Conservation (phyloP, 2,329 filamentous ascomycete species). For the Trichocomaceae sp. region DNA sequence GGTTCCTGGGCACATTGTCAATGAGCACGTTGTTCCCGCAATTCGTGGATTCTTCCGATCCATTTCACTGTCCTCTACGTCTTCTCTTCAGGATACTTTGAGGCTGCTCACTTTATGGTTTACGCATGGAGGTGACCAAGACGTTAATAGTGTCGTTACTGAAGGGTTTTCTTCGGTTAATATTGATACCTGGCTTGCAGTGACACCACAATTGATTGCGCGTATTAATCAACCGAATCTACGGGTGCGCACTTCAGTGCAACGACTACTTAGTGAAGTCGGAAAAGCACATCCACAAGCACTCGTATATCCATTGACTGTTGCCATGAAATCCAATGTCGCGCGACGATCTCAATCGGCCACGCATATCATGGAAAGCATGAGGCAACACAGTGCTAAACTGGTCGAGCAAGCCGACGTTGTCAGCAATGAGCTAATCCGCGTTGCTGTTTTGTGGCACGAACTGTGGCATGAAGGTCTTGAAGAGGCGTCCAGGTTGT, state of each 20-base stretch:
- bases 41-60: constrained; percentile 97
- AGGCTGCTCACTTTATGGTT: constrained; percentile 94
- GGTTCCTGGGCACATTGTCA: constrained; percentile 61
- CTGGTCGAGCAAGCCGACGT: constrained; percentile 92
- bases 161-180: constrained; percentile 89
- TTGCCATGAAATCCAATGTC: constrained; percentile 94
- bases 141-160: constrained; percentile 81
- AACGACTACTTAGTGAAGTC: constrained; percentile 85
- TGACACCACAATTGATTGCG: constrained; percentile 94
- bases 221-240: constrained; percentile 94
- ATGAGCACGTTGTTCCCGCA: constrained; percentile 87
- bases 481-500: constrained; percentile 90
- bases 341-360: constrained; percentile 80
- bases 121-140: constrained; percentile 76
- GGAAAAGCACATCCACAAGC: constrained; percentile 93
- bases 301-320: constrained; percentile 91
- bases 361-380: constrained; percentile 91
- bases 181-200: constrained; percentile 97
- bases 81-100: constrained; percentile 91
- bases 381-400: constrained; percentile 87
- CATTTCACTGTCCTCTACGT: constrained; percentile 82
- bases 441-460: constrained; percentile 95
- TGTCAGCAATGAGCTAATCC: constrained; percentile 92
- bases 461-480: constrained; percentile 98
- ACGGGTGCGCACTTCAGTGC: constrained; percentile 80